Base-by-base conservation (phyloP, 257 asterid species). In the Lycium ferocissimum region DNA sequence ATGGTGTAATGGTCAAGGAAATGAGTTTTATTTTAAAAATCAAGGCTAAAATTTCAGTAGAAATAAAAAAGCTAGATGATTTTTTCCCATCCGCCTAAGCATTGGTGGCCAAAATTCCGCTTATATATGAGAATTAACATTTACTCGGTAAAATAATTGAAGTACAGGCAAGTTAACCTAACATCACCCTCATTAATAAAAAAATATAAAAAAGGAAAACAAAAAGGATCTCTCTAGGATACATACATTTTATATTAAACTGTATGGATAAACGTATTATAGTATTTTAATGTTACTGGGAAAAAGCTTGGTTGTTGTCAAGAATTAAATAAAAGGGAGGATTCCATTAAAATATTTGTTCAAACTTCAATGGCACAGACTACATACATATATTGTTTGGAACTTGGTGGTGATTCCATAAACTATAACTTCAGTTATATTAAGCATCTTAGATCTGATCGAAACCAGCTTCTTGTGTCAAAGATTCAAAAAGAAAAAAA, bases 341-440 rank as follows among this genome's bases (percentile, higher is more conserved):
- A 75, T 40, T 15, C 7, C 7, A 71, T 75, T 75, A 75, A 75
- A 75, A 76, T 49, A 76, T 76, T 76, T 22, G 22, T 76, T 76
- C 81, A 76, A 76, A 76, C 81, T 49, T 76, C 45, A 76, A 76
- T 76, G 81, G 81, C 81, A 76, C 63, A 76, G 81, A 49, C 81
- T 22, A 75, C 22, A 51, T 2, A 22, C n/a, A 47, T 47, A 49
- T 51, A 51, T 49, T 75, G 62, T 75, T 75, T 75, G 61, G 62
- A 51, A 75, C 20, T 22, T 76, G 62, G 43, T 76, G 45, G 14
- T 76, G 38, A 76, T 76, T 76, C 63, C 61, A 26, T 49, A 75
- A 75, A 22, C 58, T 49, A 75, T 11, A 75, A 75, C 61, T 12
- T 75, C 13, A 49, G 61, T 22, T 75, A 75, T 75, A 75, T 12